Conservation (phyloP, 345 rosid genomes). For the Eucalyptus viminalis region DNA sequence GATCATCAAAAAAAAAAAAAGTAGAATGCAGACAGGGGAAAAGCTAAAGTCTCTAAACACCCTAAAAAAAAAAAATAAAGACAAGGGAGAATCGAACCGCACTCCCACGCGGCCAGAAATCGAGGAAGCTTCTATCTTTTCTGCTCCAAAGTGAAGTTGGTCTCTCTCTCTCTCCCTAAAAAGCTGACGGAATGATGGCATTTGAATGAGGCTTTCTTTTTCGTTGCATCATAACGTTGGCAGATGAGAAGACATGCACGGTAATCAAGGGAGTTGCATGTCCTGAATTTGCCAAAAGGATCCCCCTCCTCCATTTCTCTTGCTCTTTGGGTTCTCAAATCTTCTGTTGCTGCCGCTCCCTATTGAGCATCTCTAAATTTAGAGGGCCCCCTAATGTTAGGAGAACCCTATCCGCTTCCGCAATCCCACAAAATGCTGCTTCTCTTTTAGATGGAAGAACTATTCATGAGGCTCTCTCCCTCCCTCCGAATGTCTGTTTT, state of each 20-base stretch:
- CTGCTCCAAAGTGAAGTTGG: neutral
- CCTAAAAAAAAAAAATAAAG: neutral
- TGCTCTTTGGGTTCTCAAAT: neutral
- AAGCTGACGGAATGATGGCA: neutral
- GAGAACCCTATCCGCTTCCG: neutral
- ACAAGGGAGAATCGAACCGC: conserved; percentile 2
- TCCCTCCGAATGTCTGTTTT: neutral
- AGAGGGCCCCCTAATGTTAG: neutral
- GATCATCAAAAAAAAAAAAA: neutral
- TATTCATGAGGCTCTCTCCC: neutral
- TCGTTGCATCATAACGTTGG: neutral
- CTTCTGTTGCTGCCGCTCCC: neutral
- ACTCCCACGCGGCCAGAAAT: conserved; percentile 29
- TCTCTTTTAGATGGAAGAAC: neutral
- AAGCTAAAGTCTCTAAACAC: neutral
- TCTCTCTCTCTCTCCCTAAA: neutral
- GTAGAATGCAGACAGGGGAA: neutral
- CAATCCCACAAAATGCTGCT: neutral
- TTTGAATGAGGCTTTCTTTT: neutral
- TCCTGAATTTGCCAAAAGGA: neutral
- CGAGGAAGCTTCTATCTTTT: conserved; percentile 70
- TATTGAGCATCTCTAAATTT: neutral
- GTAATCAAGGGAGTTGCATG: neutral
- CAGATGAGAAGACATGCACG: neutral
- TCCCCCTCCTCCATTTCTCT: neutral